A percentile compares a stretch with the other conserved stretches of the same genome.
phyloP scores from a whole-genome alignment of 1,284 basidiomycete species.

The Lignosus rhinocerotis region DNA sequence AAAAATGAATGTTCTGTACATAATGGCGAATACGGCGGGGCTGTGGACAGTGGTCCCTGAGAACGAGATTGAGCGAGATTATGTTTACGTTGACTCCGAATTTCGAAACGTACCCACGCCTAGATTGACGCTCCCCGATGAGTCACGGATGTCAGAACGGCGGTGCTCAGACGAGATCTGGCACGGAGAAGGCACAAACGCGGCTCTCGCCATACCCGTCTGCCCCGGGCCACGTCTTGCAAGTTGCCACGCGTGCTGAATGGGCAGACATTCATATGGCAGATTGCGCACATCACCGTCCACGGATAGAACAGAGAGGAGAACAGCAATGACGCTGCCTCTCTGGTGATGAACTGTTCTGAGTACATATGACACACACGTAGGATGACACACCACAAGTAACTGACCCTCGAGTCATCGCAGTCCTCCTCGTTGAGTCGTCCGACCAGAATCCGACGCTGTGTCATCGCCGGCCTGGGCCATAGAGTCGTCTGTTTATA shows the following conservation, averaged over 20 bases:
- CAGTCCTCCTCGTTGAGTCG: not conserved
- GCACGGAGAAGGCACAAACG: not conserved
- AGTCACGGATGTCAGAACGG: constrained; percentile 8
- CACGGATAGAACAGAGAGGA: no score
- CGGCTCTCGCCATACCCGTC: not conserved
- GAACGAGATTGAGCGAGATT: constrained; percentile 12
- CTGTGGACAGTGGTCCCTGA: constrained; percentile 10
- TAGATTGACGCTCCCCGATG: constrained; percentile 20
- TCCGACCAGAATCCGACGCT: constrained; percentile 12
- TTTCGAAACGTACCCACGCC: constrained; percentile 14
- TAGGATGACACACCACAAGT: not conserved
- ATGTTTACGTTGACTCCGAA: constrained; percentile 4
- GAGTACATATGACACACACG: not conserved
- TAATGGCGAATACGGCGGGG: constrained; percentile 5
- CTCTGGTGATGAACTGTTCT: not conserved
- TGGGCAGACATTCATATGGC: not conserved
- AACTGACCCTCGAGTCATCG: not conserved
- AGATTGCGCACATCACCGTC: not conserved
- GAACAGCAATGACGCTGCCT: no score
- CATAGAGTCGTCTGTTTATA: not conserved
- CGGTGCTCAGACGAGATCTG: constrained; percentile 11
- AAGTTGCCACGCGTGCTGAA: not conserved
- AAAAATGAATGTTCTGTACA: not conserved
- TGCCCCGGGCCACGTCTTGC: not conserved
- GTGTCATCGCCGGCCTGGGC: constrained; percentile 3